These are phyloP conservation scores for Septoria petroselini DNA, from an alignment of 2,329 filamentous ascomycete species.

Conservation along the genomic window DNA sequence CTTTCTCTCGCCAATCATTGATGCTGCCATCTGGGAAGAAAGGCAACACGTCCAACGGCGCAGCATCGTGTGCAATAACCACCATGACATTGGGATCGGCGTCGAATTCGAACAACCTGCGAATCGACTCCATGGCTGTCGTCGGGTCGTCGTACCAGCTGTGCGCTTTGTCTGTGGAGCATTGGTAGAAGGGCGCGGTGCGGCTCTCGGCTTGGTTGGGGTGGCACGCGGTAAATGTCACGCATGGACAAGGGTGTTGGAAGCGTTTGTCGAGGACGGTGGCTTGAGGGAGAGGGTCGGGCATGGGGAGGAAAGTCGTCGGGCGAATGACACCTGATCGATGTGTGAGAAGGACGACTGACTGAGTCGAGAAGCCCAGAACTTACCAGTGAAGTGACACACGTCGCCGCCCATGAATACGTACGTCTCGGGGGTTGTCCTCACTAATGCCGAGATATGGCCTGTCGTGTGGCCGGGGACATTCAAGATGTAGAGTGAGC, in stretches of 20 bases:
- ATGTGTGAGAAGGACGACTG: not conserved
- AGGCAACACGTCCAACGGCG: conserved; percentile 18
- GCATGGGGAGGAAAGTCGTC: conserved; percentile 21
- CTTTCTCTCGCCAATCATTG: conserved; percentile 27
- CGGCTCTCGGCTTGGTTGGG: conserved; percentile 19
- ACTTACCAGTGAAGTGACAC: conserved; percentile 26
- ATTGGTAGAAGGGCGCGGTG: conserved; percentile 24
- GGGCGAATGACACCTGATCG: conserved; percentile 24
- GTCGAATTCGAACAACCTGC: conserved; percentile 25
- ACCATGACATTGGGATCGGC: conserved; percentile 27
- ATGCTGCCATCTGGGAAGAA: conserved; percentile 27
- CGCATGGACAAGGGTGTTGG: conserved; percentile 22
- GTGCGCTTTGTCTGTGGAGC: conserved; percentile 16
- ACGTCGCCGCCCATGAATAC: conserved; percentile 30
- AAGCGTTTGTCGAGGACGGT: conserved; percentile 23
- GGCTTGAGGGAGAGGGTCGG: conserved; percentile 17
- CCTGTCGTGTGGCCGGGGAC: conserved; percentile 27
- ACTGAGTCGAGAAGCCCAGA: not conserved
- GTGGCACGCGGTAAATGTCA: conserved; percentile 25
- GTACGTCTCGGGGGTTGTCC: conserved; percentile 27
- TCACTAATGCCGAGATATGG: conserved; percentile 27
- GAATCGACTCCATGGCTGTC: conserved; percentile 24
- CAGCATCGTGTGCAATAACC: conserved; percentile 28
- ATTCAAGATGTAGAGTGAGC: conserved; percentile 45
- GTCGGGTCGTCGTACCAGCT: conserved; percentile 26